Conservation (phyloP, 2,329 filamentous ascomycete genomes). For the Rutstroemia sydowiana region DNA sequence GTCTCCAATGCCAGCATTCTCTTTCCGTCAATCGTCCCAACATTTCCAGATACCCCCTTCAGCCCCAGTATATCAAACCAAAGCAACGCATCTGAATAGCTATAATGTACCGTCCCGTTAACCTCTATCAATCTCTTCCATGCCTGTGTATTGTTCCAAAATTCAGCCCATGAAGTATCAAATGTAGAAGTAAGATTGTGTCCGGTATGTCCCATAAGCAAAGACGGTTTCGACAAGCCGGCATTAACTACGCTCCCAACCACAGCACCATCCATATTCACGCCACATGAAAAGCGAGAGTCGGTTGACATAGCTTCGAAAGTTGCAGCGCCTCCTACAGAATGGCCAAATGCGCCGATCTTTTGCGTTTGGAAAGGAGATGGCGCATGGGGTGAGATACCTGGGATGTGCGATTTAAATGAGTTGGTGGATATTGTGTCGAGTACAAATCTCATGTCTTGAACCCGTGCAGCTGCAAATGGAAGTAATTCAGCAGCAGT, state of each 20-base stretch:
- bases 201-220: slow-evolving; percentile 26
- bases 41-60: not conserved
- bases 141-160: slow-evolving; percentile 20
- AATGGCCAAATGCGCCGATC: slow-evolving; percentile 30
- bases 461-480: slow-evolving; percentile 15
- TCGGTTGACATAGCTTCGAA: slow-evolving; percentile 29
- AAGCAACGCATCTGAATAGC: slow-evolving; percentile 26
- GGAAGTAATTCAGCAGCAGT: slow-evolving; percentile 13
- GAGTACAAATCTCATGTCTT: slow-evolving; percentile 24
- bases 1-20: slow-evolving; percentile 20
- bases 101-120: slow-evolving; percentile 26
- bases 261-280: slow-evolving; percentile 34
- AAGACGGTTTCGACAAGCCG: slow-evolving; percentile 28
- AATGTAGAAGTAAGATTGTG: slow-evolving; percentile 18
- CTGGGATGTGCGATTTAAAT: slow-evolving; percentile 2
- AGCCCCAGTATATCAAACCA: not conserved
- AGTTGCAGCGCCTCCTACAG: slow-evolving; percentile 30
- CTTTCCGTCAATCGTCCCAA: slow-evolving; percentile 17
- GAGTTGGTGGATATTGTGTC: slow-evolving; percentile 13
- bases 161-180: slow-evolving; percentile 24
- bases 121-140: slow-evolving; percentile 30
- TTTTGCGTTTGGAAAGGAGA: slow-evolving; percentile 5
- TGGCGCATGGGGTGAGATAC: not conserved
- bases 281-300: slow-evolving; percentile 28
- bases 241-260: slow-evolving; percentile 23